phyloP scores from a whole-genome alignment of 2,329 filamentous ascomycete species.

The Paraphaeosphaeria minitans region DNA sequence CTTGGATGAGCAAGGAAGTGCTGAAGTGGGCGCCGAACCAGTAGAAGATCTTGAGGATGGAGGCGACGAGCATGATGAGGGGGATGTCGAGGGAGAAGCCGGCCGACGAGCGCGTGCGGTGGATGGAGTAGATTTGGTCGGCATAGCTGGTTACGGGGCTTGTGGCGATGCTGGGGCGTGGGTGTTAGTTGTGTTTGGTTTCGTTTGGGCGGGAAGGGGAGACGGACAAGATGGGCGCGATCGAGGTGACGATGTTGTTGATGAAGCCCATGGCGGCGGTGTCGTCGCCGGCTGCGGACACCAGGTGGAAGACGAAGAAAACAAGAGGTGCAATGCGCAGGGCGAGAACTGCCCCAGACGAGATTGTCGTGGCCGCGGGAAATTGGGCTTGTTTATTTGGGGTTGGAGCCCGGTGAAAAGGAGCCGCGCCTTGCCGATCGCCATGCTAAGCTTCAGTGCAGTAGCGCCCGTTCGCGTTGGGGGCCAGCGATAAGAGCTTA shows the following conservation, averaged over 20 bases:
- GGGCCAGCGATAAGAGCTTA: constrained; percentile 24
- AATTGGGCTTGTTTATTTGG: neutral
- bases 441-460: constrained; percentile 17
- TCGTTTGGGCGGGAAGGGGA: neutral
- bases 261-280: constrained; percentile 42
- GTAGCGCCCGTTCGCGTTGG: constrained; percentile 33
- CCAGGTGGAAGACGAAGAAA: neutral
- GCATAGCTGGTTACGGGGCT: constrained; percentile 69
- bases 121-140: constrained; percentile 69
- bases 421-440: constrained; percentile 14
- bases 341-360: neutral
- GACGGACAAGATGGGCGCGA: constrained; percentile 47
- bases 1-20: constrained; percentile 63
- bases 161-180: constrained; percentile 58
- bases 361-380: neutral
- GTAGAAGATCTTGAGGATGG: constrained; percentile 69
- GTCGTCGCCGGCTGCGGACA: neutral
- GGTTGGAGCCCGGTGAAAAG: constrained; percentile 4
- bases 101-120: constrained; percentile 62
- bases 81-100: constrained; percentile 71
- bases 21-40: constrained; percentile 69
- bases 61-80: constrained; percentile 69
- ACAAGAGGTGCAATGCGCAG: neutral
- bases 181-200: constrained; percentile 9
- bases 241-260: constrained; percentile 40